Base-by-base conservation (phyloP, 2,329 filamentous ascomycete species). In the Aspergillus pseudoviridinutans region DNA sequence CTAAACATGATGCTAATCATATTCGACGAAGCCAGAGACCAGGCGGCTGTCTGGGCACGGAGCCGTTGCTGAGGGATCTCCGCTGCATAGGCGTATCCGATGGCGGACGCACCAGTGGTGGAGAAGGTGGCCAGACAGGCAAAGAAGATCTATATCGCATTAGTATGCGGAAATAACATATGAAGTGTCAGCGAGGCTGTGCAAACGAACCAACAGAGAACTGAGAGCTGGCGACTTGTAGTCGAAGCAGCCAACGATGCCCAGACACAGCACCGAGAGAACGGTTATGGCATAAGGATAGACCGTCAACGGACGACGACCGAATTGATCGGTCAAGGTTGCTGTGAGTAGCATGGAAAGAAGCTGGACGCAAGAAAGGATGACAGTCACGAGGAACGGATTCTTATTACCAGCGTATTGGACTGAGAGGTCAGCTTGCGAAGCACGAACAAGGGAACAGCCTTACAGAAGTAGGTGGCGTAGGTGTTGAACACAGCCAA, bases 1-100 rank as follows among this genome's bases (percentile, higher is more conserved):
- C 72, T 78, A 54, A 79, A 78, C 72, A 79, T 76, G 58, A 77
- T 76, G 10, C 68, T 73, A 10, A 79, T 63, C 28, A 72, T 51
- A 51, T 78, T 78, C 1, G 76, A 77, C 3, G 65, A 64, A 0
- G 76, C 76, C 0, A 79, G 68, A 10, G 72, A 68, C 70, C 71
- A 77, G 1, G 66, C 74, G 0, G 74, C 73, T 4, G 76, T 78
- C 25, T 67, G 67, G 3, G 76, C 75, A 38, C 76, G 73, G 3
- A 78, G 68, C 2, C 74, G 71, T 60, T 78, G 76, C 25, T 72
- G 66, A 0, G 76, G 74, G 17, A 77, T 68, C 55, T 78, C 76
- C 7, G 75, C 72, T 0, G 75, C 73, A 49, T 78, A 78, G 1
- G 76, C 74, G 58, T 78, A 78, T 6, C 75, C 76, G 35, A 78